These are phyloP conservation scores for Septoria linicola DNA, from an alignment of 2,329 filamentous ascomycete genomes.

Conservation along the genomic window DNA sequence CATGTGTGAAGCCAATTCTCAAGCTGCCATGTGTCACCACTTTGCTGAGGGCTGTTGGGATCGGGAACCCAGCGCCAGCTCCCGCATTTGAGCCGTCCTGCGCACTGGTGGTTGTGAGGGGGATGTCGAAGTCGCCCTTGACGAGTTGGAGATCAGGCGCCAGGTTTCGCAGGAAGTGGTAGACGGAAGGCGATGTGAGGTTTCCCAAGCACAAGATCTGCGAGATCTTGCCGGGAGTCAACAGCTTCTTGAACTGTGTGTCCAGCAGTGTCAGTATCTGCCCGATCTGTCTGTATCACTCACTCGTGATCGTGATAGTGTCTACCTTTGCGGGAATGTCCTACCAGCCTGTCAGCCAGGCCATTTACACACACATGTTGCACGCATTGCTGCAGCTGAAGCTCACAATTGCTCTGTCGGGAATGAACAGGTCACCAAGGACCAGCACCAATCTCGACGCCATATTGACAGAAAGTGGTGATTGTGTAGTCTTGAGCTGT, in stretches of 20 bases:
- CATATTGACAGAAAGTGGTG: slow-evolving; percentile 43
- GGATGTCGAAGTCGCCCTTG: slow-evolving; percentile 68
- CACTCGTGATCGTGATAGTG: no score
- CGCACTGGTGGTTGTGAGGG: slow-evolving; percentile 56
- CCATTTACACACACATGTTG: background rate
- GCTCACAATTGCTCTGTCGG: slow-evolving; percentile 73
- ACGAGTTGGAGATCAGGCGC: slow-evolving; percentile 66
- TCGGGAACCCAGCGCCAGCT: slow-evolving; percentile 31
- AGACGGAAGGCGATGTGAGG: slow-evolving; percentile 57
- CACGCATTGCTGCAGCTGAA: background rate
- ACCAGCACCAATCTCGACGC: slow-evolving; percentile 89
- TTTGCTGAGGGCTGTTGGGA: slow-evolving; percentile 58
- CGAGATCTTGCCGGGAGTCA: slow-evolving; percentile 59
- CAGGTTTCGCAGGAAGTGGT: slow-evolving; percentile 56
- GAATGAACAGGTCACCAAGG: slow-evolving; percentile 91
- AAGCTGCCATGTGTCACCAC: slow-evolving; percentile 68
- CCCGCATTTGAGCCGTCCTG: slow-evolving; percentile 17
- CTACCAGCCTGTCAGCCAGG: slow-evolving; percentile 41
- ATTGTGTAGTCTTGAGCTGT: background rate
- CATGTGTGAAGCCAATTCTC: slow-evolving; percentile 69
- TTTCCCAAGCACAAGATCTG: slow-evolving; percentile 60
- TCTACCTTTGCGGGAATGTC: slow-evolving; percentile 83
- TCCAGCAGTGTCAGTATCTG: background rate
- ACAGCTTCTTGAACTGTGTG: slow-evolving; percentile 54
- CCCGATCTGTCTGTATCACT: no score